Base-by-base conservation (phyloP, 169 alveolate species). In the Eimeria praecox region DNA sequence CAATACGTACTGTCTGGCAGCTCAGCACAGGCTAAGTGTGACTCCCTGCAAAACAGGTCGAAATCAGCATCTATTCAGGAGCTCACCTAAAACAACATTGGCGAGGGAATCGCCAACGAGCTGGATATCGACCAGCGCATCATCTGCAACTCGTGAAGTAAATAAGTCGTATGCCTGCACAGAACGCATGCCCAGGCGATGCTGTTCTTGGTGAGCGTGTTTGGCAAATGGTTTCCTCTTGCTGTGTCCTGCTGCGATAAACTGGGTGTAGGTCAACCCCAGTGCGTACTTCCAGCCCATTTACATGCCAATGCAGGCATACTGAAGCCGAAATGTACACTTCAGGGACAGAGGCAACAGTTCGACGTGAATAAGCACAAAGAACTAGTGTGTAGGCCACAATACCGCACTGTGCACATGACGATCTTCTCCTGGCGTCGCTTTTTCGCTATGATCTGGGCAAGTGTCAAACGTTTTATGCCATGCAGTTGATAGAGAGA, bases 31-130 rank as follows among this genome's bases (percentile, higher is more conserved):
- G 5, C 91, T 52, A 49, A 49, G 33, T 52, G 75, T 18, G 12
- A 6, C 54, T 27, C 33, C 35, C 91, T 83, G 35, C 54, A 33
- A 3, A 52, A 33, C 38, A 30, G 52, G 42, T 35, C 54, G 14
- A 54, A 52, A 83, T 3, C 73, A 30, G 64, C 87, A 52, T 56
- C 3, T 24, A 35, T 62, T 22, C 35, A 14, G 33, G 73, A 62
- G 82, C 73, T 44, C 90, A 78, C 97, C 97, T 24, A 90, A 69
- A 20, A 95, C 95, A n/a, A 95, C 97, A 62, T 95, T 95, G 12
- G 95, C 97, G 35, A 95, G 95, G 24, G 95, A 90, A 40, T 95
- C 97, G 77, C 97, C 97, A 49, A 95, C 97, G 44, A 95, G 82
- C 90, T 52, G 94, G 78, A 90, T 90, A 54, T 95, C 96, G 30